phyloP scores from a whole-genome alignment of 2,329 filamentous ascomycete genomes.

The Botryotinia calthae region DNA sequence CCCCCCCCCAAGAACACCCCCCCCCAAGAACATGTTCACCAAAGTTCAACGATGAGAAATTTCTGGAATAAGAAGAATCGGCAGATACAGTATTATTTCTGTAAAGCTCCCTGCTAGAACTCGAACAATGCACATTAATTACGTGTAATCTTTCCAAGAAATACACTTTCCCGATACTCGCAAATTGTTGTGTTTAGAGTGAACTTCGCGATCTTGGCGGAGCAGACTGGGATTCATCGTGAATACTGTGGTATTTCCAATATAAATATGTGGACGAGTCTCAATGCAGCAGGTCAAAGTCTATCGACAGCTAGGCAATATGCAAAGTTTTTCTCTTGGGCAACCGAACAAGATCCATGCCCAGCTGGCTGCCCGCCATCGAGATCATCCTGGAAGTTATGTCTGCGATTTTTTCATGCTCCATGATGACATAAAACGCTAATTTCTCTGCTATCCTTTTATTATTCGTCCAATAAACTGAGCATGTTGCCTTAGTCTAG shows the following conservation, averaged over 20 bases:
- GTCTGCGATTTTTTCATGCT: background rate
- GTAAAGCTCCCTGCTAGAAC: background rate
- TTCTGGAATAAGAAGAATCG: background rate
- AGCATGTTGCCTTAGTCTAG: background rate
- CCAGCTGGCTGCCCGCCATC: background rate
- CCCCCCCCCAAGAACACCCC: too few relatives aligned
- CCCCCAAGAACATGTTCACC: too few relatives aligned
- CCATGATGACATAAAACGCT: background rate
- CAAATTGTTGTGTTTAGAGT: background rate
- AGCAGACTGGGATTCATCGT: background rate
- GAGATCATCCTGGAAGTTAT: background rate
- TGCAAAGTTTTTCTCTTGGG: background rate
- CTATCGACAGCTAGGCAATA: background rate
- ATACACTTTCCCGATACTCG: background rate
- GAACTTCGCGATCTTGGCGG: background rate
- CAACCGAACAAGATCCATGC: background rate
- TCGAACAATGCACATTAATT: background rate
- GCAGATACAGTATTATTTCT: background rate
- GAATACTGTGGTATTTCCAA: background rate
- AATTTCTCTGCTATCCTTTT: too few relatives aligned
- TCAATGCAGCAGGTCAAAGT: background rate
- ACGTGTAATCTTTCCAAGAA: background rate
- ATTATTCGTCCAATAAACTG: background rate
- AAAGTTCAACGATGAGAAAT: background rate
- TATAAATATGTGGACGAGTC: background rate